Conservation (phyloP, 495 filamentous ascomycete genomes). For the Hamigera avellanea region DNA sequence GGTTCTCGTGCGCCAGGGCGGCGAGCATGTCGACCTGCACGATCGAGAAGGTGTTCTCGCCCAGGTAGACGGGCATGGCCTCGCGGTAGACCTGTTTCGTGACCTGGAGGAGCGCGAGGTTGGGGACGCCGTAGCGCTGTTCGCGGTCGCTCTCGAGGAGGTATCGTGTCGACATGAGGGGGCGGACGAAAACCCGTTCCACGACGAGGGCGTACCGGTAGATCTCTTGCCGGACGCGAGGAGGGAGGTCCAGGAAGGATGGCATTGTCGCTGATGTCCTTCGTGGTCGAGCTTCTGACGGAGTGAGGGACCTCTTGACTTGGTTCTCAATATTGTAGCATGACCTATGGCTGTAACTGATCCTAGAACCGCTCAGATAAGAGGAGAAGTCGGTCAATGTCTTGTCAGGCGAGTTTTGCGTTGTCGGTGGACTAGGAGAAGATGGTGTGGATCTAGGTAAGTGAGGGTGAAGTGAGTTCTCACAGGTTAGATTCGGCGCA, state of each 20-base stretch:
- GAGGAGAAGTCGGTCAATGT: no score
- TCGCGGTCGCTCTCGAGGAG: conserved; percentile 1
- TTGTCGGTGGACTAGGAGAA: no score
- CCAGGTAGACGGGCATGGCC: conserved; percentile 9
- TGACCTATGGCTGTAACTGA: no score
- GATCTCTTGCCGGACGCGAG: conserved; percentile 8
- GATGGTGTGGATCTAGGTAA: no score
- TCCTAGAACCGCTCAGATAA: no score
- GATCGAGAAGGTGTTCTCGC: conserved; percentile 8
- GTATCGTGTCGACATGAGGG: conserved; percentile 6
- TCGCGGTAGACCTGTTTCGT: conserved; percentile 7
- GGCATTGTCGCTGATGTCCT: background rate
- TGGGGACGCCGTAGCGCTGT: conserved; percentile 1
- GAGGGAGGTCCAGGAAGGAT: conserved; percentile 9
- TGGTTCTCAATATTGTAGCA: no score
- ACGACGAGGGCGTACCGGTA: conserved; percentile 8
- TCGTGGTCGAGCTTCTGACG: background rate
- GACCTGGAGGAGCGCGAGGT: conserved; percentile 3
- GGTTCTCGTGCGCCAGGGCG: background rate
- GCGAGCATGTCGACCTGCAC: conserved; percentile 2
- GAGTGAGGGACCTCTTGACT: no score
- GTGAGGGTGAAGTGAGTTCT: no score
- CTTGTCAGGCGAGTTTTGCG: no score
- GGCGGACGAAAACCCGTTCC: conserved; percentile 5
- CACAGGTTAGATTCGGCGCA: no score